Conservation (phyloP, 768 basidiomycete species). For the Tremella fuciformis region DNA sequence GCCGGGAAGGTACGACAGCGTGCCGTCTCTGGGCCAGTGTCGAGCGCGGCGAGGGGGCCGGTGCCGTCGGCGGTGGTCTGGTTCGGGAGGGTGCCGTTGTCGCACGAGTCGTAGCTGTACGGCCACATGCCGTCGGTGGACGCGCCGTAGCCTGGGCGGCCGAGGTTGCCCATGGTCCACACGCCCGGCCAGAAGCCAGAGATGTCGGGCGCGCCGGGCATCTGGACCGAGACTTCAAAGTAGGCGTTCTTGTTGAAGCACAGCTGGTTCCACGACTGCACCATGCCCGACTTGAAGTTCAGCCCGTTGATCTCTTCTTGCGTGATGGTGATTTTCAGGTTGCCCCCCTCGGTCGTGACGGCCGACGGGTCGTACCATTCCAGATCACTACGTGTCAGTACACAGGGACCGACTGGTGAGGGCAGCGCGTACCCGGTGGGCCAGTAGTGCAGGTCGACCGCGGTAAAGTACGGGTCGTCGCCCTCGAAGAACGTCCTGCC, state of each 20-base stretch:
- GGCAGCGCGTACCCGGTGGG: conserved; percentile 41
- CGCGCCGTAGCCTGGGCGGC: conserved; percentile 84
- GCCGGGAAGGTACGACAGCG: conserved; percentile 52
- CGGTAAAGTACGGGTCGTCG: conserved; percentile 70
- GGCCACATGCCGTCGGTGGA: conserved; percentile 65
- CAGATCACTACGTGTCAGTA: conserved; percentile 41
- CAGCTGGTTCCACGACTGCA: conserved; percentile 71
- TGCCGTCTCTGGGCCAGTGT: conserved; percentile 41
- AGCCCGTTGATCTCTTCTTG: conserved; percentile 66
- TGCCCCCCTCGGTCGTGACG: conserved; percentile 69
- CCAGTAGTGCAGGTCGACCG: conserved; percentile 54
- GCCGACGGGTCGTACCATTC: conserved; percentile 83
- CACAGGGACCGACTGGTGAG: conserved; percentile 17
- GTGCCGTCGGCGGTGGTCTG: conserved; percentile 44
- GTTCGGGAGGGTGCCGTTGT: conserved; percentile 43
- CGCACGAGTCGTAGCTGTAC: conserved; percentile 50
- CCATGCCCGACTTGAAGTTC: conserved; percentile 58
- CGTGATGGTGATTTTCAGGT: conserved; percentile 70
- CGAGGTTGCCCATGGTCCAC: conserved; percentile 72
- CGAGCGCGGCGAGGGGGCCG: conserved; percentile 42
- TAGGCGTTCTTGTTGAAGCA: conserved; percentile 83
- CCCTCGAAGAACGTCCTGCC: conserved; percentile 74
- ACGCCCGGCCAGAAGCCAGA: conserved; percentile 57
- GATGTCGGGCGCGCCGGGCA: conserved; percentile 42
- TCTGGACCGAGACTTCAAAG: conserved; percentile 61